Evolutionary conservation across 257 asterid genomes (phyloP).

Genomic region (Solanum tacnaense): DNA sequence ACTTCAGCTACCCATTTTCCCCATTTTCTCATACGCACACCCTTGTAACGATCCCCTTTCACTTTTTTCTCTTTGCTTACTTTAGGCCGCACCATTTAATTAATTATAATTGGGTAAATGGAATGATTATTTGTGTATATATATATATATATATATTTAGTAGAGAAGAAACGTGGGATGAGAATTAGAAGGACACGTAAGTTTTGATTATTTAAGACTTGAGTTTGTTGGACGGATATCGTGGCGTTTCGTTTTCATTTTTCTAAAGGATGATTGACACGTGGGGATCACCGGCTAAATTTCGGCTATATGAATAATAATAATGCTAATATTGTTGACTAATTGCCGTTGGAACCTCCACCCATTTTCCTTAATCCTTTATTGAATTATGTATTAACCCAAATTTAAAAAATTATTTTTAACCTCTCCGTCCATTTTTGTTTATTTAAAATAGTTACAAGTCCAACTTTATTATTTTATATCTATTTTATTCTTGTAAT

Average conservation of each 20-base stretch:
- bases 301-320: background rate
- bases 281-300: background rate
- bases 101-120: background rate
- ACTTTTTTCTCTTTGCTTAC: conserved; percentile 16
- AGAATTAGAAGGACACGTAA: background rate
- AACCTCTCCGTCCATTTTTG: background rate
- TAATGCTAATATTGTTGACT: background rate
- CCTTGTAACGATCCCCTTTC: conserved; percentile 34
- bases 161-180: background rate
- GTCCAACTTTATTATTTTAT: too few species aligned
- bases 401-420: too few species aligned
- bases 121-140: background rate
- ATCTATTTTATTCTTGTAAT: too few species aligned
- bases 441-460: too few species aligned
- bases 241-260: background rate
- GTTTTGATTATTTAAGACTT: background rate
- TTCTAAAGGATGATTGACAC: background rate
- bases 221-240: background rate
- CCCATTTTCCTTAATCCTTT: background rate
- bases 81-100: conserved; percentile 40
- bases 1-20: conserved; percentile 86
- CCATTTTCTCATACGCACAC: conserved; percentile 75
- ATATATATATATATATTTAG: background rate
- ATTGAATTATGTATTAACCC: background rate
- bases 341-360: background rate